Base-by-base conservation (phyloP, 148 eudicot genomes). In the Heliosperma pusillum region DNA sequence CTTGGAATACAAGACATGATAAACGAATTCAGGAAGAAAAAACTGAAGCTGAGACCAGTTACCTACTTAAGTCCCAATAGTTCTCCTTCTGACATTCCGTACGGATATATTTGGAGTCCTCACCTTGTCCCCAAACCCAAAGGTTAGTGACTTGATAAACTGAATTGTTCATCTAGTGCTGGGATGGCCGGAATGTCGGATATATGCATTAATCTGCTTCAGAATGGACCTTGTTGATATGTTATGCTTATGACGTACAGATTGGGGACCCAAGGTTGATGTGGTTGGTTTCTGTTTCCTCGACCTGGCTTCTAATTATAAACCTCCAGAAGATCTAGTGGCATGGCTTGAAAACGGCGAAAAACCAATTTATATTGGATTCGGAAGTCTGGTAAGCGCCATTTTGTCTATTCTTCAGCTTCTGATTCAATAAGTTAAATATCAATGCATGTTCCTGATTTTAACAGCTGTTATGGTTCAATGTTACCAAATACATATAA, bases 271-370 rank as follows among this genome's bases (percentile, higher is more conserved):
- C 19, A 88, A 88, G 83, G 84, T 90, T 82, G 97, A 90, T 73
- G 97, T 92, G 1, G 94, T 92, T 57, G 97, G 97, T 13, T 92
- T 92, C 85, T 92, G 97, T 82, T 92, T 92, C 87, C 91, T 92
- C 57, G 97, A 92, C 78, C 91, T 92, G 70, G 95, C 95, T 52
- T 80, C 97, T 71, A 85, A 83, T 69, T 92, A 89, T 76, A 57
- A 77, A 76, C 97, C 97, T 76, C 97, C 92, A 15, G 88, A 87
- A 77, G 83, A 87, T 72, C 92, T 92, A 78, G 77, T 77, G 73
- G 73, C 85, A 78, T 92, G 95, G 95, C 92, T 92, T 73, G 74
- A 82, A 77, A 83, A 74, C 73, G 91, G 88, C 79, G 76, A 78
- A 77, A 85, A 79, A 84, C 97, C 97, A 78, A 87, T 92, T 66